Evolutionary conservation across 2,329 filamentous ascomycete genomes (phyloP), one percentile per base, ranked within the genome.

Genomic region (Epicoccum sorghinum): DNA sequence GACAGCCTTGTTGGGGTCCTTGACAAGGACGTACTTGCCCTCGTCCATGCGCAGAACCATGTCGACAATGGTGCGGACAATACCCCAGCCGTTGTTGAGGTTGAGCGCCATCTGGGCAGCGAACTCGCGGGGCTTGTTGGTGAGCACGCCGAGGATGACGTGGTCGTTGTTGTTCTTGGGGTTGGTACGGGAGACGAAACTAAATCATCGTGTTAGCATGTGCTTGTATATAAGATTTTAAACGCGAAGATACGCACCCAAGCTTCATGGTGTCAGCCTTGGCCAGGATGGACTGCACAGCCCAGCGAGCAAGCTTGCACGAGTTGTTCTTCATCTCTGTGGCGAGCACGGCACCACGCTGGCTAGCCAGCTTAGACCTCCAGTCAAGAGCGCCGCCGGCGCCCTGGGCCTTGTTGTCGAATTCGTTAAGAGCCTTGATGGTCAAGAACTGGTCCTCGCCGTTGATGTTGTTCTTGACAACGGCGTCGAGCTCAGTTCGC

Each of bases 271-370:
- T 83, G 75, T 99, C 95, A n/a, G 95, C 93, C 80, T 93, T 93
- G 75, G 93, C 93, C 54, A 99, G 86, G 72, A 99, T 97, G 72
- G 89, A 91, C 83, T 99, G 95, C 38, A 93, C 91, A 29, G 95
- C 96, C 95, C 95, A 99, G 75, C 95, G 85, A 54, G 95, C 95
- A 60, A 99, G 88, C 83, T 99, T 99, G 89, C 91, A 96, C 73
- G 88, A 92, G 86, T 99, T 99, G 86, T 99, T 99, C 90, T 99
- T 99, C 95, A 99, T 99, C 82, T 99, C 95, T 10, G 95, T 99
- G 18, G 95, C 95, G 24, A 99, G 90, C 38, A 99, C 93, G 52
- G 95, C 95, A 86, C 95, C 95, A 70, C 95, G 89, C 82, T 97
- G 93, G 68, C 88, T 91, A 61, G 90, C 89, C 57, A 99, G 86